Percentiles rank a stretch among this genome's conserved stretches.
Evolutionary conservation across 257 asterid species (phyloP).

Genomic region (Rauvolfia tetraphylla): DNA sequence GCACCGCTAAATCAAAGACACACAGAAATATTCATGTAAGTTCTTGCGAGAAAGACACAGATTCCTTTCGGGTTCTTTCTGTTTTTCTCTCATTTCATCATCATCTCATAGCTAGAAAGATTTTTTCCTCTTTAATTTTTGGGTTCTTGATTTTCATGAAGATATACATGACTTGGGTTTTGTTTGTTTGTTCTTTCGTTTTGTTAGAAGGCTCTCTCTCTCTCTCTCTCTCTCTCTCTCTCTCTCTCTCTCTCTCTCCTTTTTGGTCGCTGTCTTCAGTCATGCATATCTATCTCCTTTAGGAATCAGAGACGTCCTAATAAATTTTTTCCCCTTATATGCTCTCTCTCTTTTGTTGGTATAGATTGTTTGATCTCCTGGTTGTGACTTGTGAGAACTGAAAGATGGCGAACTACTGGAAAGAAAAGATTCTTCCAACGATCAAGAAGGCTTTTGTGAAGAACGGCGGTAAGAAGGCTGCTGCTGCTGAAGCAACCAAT

Average conservation of each 20-base stretch:
- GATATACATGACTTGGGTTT: background rate
- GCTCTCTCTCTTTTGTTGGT: background rate
- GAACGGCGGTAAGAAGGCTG: conserved; percentile 43
- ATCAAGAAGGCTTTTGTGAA: conserved; percentile 82
- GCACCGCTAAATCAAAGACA: background rate
- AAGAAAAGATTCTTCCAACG: conserved; percentile 75
- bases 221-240: too few species aligned
- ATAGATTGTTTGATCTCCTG: background rate
- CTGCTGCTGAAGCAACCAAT: conserved; percentile 70
- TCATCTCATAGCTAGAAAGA: background rate
- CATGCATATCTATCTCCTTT: background rate
- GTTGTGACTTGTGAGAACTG: conserved; percentile 3
- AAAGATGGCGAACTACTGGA: conserved; percentile 68
- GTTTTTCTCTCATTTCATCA: background rate
- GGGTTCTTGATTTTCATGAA: background rate
- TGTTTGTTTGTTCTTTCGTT: background rate
- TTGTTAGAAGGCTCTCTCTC: too few species aligned
- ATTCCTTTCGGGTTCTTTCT: background rate
- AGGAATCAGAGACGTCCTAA: background rate
- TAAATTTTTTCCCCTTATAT: background rate
- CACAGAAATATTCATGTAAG: conserved; percentile 17
- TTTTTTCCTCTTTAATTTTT: background rate
- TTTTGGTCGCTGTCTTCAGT: background rate
- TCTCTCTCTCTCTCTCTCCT: background rate
- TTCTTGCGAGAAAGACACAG: background rate